Percentiles rank a stretch among this genome's conserved stretches.
phyloP scores from a whole-genome alignment of 129 eudicot genomes.

The Gnaphalium uliginosum region DNA sequence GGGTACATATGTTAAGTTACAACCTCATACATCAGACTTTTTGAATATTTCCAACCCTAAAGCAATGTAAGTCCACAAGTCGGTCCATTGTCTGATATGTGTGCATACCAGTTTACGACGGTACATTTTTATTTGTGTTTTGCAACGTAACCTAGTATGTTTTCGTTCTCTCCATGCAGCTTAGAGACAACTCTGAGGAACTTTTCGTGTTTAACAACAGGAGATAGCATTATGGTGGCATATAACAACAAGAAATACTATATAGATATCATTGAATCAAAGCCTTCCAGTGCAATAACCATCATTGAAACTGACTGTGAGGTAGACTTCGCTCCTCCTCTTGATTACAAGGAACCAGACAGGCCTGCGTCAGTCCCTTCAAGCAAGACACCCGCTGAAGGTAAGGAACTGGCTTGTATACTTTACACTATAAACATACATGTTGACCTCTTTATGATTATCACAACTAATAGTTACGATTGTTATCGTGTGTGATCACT shows the following conservation, averaged over 20 bases:
- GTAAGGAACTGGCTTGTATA: constrained; percentile 28
- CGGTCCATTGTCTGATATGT: not conserved
- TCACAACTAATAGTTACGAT: not conserved
- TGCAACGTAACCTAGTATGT: not conserved
- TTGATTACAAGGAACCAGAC: constrained; percentile 88
- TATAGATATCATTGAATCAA: constrained; percentile 81
- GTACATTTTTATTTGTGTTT: not conserved
- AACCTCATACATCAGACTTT: constrained; percentile 91
- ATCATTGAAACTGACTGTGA: constrained; percentile 96
- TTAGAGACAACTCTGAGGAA: constrained; percentile 91
- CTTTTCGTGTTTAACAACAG: constrained; percentile 91
- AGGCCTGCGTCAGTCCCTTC: constrained; percentile 42
- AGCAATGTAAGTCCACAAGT: constrained; percentile 67
- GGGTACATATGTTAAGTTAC: constrained; percentile 90
- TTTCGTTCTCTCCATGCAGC: constrained; percentile 37
- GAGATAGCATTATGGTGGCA: constrained; percentile 93
- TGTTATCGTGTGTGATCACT: too few relatives aligned
- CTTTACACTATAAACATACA: not conserved
- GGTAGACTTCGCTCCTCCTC: constrained; percentile 97
- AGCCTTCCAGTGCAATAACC: constrained; percentile 73
- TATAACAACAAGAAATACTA: constrained; percentile 83
- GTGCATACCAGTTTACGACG: not conserved
- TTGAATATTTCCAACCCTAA: constrained; percentile 84
- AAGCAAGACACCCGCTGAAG: constrained; percentile 57
- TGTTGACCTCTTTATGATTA: not conserved